Percentiles rank a stretch among this genome's conserved stretches.
These are phyloP conservation scores for Coleophoma crateriformis DNA, from an alignment of 2,329 filamentous ascomycete species.

Conservation along the genomic window DNA sequence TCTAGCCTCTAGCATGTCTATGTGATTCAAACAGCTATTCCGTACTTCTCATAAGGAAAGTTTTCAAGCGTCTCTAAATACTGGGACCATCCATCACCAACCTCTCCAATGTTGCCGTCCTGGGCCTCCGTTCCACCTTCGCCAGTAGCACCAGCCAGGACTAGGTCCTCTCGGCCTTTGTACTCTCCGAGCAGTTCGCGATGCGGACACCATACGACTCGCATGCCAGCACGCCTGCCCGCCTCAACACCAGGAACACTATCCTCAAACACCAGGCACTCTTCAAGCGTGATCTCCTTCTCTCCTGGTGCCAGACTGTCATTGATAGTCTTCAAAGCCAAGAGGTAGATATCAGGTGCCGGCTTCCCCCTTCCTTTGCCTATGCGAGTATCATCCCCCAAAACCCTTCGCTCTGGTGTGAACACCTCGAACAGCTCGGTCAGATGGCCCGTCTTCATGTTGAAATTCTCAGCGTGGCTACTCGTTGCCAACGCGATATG, in stretches of 20 bases:
- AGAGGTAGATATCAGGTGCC: slow-evolving; percentile 86
- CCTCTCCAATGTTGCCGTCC: slow-evolving; percentile 52
- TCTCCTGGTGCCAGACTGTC: slow-evolving; percentile 58
- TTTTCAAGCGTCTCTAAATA: slow-evolving; percentile 42
- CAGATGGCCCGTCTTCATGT: slow-evolving; percentile 39
- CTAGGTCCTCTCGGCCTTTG: slow-evolving; percentile 67
- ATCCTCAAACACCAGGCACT: slow-evolving; percentile 96
- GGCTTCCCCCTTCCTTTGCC: slow-evolving; percentile 82
- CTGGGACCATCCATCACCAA: slow-evolving; percentile 57
- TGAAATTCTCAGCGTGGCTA: slow-evolving; percentile 45
- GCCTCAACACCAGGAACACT: slow-evolving; percentile 89
- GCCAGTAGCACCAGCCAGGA: slow-evolving; percentile 72
- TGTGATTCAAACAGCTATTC: slow-evolving; percentile 34
- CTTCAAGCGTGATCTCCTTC: slow-evolving; percentile 65
- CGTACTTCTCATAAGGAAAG: slow-evolving; percentile 55
- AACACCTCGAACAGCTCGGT: slow-evolving; percentile 60
- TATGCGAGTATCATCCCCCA: slow-evolving; percentile 83
- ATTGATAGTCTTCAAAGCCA: slow-evolving; percentile 84
- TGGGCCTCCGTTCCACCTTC: slow-evolving; percentile 30
- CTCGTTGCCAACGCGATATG: slow-evolving; percentile 79
- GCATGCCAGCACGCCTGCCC: slow-evolving; percentile 87
- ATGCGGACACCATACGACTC: slow-evolving; percentile 89
- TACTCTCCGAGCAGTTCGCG: slow-evolving; percentile 72
- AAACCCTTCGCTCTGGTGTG: slow-evolving; percentile 61
- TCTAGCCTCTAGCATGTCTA: too few species aligned